Evolutionary conservation across 805 yeast species (phyloP), one percentile per base, ranked within the genome.

Genomic region (Kurtzmaniella fragi): DNA sequence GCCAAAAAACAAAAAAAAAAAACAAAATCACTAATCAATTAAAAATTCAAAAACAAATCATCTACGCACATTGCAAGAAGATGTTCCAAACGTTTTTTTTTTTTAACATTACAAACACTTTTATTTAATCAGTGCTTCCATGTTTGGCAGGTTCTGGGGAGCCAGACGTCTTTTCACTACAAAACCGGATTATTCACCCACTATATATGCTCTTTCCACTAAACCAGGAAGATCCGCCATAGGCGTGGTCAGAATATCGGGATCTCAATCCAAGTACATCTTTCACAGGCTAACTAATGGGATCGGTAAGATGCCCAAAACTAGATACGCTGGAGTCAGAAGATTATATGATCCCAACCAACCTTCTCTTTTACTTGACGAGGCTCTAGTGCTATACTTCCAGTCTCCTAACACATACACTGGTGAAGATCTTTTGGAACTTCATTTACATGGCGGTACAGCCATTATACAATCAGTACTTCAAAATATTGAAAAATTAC

Each of bases 371-470:
- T 48, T 90, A 2, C 59, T 93, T 7, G 99, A 93, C 60, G 84
- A 86, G 44, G 86, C 96, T 0, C 59, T 93, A 14, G 67, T 82
- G 0, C 51, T 89, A 1, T 82, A 63, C 52, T 90, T 91, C 60
- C 57, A 75, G 13, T 74, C 73, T 2, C 97, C 97, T 1, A 65
- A 71, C 11, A 82, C 96, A 0, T 93, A 82, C 52, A 93, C 98
- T 0, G 99, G 99, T 1, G 98, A 93, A 57, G 96, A 91, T 49
- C 50, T 84, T 17, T 64, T 90, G 8, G 99, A 93, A 52, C 57
- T 93, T n/a, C 97, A 93, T 53, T 60, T 86, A 2, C 99, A 93
- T 59, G 99, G 99, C 3, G 97, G 98, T 3, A 78, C 74, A 10
- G 96, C 98, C 0, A 87, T 91, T 1, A 75, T 86, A 2, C 67